A percentile compares a stretch with the other conserved stretches of the same genome.
phyloP scores from a whole-genome alignment of 2,329 filamentous ascomycete species.

The Cercospora canescens region DNA sequence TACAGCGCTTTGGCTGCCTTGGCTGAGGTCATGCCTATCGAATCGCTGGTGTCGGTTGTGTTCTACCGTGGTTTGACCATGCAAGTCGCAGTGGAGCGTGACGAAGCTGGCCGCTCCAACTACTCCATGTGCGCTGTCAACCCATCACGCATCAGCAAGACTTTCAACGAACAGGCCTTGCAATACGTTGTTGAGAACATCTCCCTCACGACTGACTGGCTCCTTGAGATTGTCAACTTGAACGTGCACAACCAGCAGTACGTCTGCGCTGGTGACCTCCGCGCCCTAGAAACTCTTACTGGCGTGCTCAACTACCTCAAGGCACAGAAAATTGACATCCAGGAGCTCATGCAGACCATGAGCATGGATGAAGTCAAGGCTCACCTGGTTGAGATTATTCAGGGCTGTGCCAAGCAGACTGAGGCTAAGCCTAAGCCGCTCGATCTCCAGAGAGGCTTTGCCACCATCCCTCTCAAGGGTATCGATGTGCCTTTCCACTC shows the following conservation, averaged over 20 bases:
- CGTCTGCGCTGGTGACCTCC: slow-evolving; percentile 66
- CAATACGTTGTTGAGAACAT: slow-evolving; percentile 98
- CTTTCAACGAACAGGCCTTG: slow-evolving; percentile 95
- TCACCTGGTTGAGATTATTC: slow-evolving; percentile 88
- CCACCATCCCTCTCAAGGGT: slow-evolving; percentile 92
- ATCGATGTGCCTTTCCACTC: slow-evolving; percentile 99
- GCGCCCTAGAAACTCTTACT: slow-evolving; percentile 65
- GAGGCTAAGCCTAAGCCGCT: slow-evolving; percentile 84
- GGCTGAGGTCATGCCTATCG: slow-evolving; percentile 99
- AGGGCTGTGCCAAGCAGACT: slow-evolving; percentile 81
- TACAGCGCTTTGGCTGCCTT: slow-evolving; percentile 95
- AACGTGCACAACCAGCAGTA: slow-evolving; percentile 72
- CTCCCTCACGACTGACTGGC: slow-evolving; percentile 88
- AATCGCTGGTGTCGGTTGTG: slow-evolving; percentile 95
- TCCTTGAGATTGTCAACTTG: slow-evolving; percentile 98
- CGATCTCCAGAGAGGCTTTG: slow-evolving; percentile 90
- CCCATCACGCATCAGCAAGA: slow-evolving; percentile 96
- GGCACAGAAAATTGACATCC: slow-evolving; percentile 95
- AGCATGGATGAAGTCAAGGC: slow-evolving; percentile 88
- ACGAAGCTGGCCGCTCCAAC: slow-evolving; percentile 88
- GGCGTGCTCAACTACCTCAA: slow-evolving; percentile 95
- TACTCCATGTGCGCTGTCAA: slow-evolving; percentile 99
- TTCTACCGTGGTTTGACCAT: slow-evolving; percentile 99
- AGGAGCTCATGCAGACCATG: slow-evolving; percentile 82
- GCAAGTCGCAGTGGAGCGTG: slow-evolving; percentile 98